These are phyloP conservation scores for Leptodermis oblonga DNA, from an alignment of 257 asterid species.

Conservation along the genomic window DNA sequence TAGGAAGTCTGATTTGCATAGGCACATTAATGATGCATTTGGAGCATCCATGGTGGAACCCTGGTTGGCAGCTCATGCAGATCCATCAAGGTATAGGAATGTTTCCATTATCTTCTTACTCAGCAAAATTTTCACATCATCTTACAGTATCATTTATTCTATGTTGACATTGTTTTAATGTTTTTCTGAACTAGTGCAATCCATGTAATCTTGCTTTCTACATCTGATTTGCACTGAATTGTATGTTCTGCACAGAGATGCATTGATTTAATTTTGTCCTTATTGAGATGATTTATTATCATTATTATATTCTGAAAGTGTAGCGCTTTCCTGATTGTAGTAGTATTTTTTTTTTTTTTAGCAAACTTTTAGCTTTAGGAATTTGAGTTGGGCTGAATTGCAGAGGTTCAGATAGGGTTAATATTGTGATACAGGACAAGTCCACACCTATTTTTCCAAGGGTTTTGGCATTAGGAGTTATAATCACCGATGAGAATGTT, in stretches of 20 bases:
- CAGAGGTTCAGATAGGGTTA: neutral
- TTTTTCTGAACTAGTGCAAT: neutral
- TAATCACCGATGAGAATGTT: neutral
- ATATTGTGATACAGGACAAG: neutral
- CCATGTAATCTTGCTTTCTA: neutral
- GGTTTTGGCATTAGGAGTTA: neutral
- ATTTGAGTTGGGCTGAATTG: neutral
- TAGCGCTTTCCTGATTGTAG: neutral
- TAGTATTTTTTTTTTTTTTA: neutral
- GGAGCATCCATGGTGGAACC: slow-evolving; percentile 96
- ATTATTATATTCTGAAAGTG: neutral
- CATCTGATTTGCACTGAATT: neutral
- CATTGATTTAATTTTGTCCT: slow-evolving; percentile 3
- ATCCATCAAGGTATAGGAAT: slow-evolving; percentile 70
- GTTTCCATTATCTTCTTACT: slow-evolving; percentile 10
- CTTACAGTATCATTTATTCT: too few species aligned
- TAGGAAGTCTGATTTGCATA: slow-evolving; percentile 51
- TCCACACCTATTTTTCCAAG: neutral
- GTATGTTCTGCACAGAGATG: neutral
- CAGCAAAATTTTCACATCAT: slow-evolving; percentile 2
- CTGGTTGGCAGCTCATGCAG: slow-evolving; percentile 97
- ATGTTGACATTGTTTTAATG: neutral
- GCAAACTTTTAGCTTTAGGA: neutral
- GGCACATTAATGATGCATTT: slow-evolving; percentile 71
- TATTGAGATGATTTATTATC: neutral